Percentiles rank a stretch among this genome's conserved stretches.
phyloP scores from a whole-genome alignment of 2,329 filamentous ascomycete species.

The Trichothecium roseum region DNA sequence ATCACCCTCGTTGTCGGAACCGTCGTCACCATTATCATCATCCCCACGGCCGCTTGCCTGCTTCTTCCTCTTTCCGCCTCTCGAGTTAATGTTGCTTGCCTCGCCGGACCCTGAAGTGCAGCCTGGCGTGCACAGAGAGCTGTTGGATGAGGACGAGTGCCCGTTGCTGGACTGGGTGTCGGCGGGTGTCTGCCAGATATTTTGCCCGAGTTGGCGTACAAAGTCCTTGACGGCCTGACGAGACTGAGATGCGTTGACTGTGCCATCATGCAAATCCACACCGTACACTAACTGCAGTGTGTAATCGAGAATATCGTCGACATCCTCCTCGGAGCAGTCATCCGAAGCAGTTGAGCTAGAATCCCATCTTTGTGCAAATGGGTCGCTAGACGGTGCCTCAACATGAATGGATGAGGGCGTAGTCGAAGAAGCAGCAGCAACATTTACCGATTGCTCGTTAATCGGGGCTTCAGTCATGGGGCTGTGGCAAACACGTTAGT shows the following conservation, averaged over 20 bases:
- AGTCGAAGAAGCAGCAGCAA: neutral
- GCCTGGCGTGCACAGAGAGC: slow-evolving; percentile 14
- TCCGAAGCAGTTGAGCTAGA: slow-evolving; percentile 14
- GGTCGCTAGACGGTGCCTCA: slow-evolving; percentile 3
- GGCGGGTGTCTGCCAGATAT: slow-evolving; percentile 18
- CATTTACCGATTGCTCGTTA: slow-evolving; percentile 6
- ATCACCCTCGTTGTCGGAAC: slow-evolving; percentile 12
- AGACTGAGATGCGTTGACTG: slow-evolving; percentile 14
- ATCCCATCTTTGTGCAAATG: slow-evolving; percentile 8
- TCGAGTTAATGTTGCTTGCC: slow-evolving; percentile 8
- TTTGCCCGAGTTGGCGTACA: slow-evolving; percentile 19
- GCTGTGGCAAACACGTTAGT: neutral
- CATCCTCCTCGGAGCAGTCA: slow-evolving; percentile 21
- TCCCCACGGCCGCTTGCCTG: slow-evolving; percentile 13
- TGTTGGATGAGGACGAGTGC: slow-evolving; percentile 19
- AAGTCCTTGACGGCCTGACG: slow-evolving; percentile 21
- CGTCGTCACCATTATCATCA: slow-evolving; percentile 20
- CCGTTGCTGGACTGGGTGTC: slow-evolving; percentile 18
- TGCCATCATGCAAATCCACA: slow-evolving; percentile 21
- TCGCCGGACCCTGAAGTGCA: neutral
- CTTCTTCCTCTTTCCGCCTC: slow-evolving; percentile 25
- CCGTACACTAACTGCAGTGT: slow-evolving; percentile 26
- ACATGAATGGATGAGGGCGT: slow-evolving; percentile 1
- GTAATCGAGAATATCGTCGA: slow-evolving; percentile 23
- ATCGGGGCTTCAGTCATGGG: slow-evolving; percentile 3